These are phyloP conservation scores for Neurospora sp. DNA, from an alignment of 2,329 filamentous ascomycete genomes.

Conservation along the genomic window DNA sequence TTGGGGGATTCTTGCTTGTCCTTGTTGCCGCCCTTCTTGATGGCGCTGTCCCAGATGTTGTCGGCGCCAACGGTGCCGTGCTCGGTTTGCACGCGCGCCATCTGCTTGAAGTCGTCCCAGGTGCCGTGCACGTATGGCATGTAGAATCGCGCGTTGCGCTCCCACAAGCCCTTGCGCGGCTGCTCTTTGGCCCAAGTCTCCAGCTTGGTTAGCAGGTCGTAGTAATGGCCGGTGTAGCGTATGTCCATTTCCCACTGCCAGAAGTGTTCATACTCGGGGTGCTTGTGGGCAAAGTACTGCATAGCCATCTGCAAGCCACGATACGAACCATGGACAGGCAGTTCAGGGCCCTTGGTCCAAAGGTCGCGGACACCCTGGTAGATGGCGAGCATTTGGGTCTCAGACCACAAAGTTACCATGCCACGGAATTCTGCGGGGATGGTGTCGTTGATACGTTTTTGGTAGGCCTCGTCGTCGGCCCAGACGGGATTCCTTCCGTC, in stretches of 20 bases:
- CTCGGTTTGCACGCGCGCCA: constrained; percentile 66
- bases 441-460: constrained; percentile 53
- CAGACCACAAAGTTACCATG: constrained; percentile 86
- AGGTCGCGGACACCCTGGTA: constrained; percentile 82
- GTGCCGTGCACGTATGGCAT: constrained; percentile 64
- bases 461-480: constrained; percentile 62
- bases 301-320: constrained; percentile 89
- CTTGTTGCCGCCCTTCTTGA: constrained; percentile 29
- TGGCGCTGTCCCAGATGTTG: constrained; percentile 48
- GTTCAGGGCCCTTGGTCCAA: constrained; percentile 51
- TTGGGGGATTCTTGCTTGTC: constrained; percentile 16
- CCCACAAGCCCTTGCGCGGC: constrained; percentile 72
- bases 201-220: constrained; percentile 60
- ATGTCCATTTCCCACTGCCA: constrained; percentile 97
- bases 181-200: constrained; percentile 61
- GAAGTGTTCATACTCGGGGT: constrained; percentile 82
- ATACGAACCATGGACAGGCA: constrained; percentile 86
- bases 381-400: constrained; percentile 81
- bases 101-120: constrained; percentile 72
- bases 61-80: constrained; percentile 55
- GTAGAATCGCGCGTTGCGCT: constrained; percentile 70
- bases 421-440: constrained; percentile 79
- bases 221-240: constrained; percentile 82
- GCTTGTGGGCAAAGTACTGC: constrained; percentile 81
- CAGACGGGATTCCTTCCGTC: constrained; percentile 67